Conservation (phyloP, 805 yeast genomes). For the Myxozyma monticola region DNA sequence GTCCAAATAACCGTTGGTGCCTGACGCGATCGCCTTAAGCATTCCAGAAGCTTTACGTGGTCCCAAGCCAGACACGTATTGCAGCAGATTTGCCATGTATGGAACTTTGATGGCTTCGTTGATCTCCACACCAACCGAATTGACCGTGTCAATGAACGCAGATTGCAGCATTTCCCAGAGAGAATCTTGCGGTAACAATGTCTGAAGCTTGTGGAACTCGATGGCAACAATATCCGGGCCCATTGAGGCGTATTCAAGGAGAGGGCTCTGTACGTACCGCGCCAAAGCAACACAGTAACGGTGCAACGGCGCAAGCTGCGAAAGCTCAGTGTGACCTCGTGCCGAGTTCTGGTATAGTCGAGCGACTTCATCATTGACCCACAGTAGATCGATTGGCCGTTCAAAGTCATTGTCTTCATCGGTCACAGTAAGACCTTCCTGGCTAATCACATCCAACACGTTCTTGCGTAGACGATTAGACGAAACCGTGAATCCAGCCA, state of each 20-base stretch:
- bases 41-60: conserved; percentile 92
- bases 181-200: conserved; percentile 61
- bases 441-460: conserved; percentile 51
- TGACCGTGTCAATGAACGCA: conserved; percentile 84
- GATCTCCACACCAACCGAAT: conserved; percentile 89
- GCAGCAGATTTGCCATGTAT: conserved; percentile 68
- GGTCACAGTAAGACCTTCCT: conserved; percentile 48
- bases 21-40: conserved; percentile 70
- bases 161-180: conserved; percentile 69
- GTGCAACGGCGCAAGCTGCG: conserved; percentile 77
- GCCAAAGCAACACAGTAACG: conserved; percentile 88
- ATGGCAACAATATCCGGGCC: conserved; percentile 74
- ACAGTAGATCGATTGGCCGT: conserved; percentile 67
- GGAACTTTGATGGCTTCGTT: conserved; percentile 81
- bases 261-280: conserved; percentile 89
- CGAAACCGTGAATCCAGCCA: conserved; percentile 82
- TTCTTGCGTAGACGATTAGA: conserved; percentile 52
- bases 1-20: conserved; percentile 58
- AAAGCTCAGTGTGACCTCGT: conserved; percentile 73
- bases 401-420: conserved; percentile 36
- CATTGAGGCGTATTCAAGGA: conserved; percentile 81
- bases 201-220: conserved; percentile 65
- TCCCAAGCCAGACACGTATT: conserved; percentile 87
- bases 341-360: conserved; percentile 78
- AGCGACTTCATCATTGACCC: conserved; percentile 93